Percentiles rank a stretch among this genome's conserved stretches.
These are phyloP conservation scores for Ophiostoma sp. DNA, from an alignment of 2,329 filamentous ascomycete species.

Conservation along the genomic window DNA sequence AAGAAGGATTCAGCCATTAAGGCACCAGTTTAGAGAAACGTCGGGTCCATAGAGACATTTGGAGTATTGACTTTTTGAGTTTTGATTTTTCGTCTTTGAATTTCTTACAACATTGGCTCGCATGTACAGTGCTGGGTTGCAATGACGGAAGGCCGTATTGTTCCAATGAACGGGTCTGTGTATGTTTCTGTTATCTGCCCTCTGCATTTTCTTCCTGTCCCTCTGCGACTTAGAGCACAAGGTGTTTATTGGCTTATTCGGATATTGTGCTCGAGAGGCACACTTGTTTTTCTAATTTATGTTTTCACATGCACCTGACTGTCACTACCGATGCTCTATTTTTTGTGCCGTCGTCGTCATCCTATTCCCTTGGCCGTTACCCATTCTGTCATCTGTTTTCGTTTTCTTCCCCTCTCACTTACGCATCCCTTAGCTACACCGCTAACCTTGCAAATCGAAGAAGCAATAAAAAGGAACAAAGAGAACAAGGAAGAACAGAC, in stretches of 20 bases:
- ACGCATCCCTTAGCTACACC: too few species aligned
- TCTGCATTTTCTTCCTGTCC: not conserved
- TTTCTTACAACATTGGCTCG: not conserved
- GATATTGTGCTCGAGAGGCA: not conserved
- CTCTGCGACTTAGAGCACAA: not conserved
- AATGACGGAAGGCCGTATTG: not conserved
- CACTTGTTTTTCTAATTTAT: not conserved
- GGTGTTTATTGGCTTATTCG: not conserved
- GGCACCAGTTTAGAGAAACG: not conserved
- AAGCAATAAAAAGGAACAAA: too few species aligned
- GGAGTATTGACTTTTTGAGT: not conserved
- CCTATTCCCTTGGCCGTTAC: not conserved
- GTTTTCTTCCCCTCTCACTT: too few species aligned
- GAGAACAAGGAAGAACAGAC: not conserved
- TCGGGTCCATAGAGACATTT: not conserved
- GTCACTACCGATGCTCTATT: not conserved
- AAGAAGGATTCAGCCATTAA: constrained; percentile 52
- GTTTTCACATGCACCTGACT: not conserved
- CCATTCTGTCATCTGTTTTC: too few species aligned
- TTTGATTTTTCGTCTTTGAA: not conserved
- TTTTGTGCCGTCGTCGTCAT: not conserved
- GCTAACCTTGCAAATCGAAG: too few species aligned
- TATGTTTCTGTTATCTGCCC: too few species aligned
- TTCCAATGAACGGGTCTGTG: not conserved
- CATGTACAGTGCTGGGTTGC: too few species aligned